A percentile compares a stretch with the other conserved stretches of the same genome.
These are phyloP conservation scores for Pleurotus eryngii DNA, from an alignment of 768 basidiomycete species.

Conservation along the genomic window DNA sequence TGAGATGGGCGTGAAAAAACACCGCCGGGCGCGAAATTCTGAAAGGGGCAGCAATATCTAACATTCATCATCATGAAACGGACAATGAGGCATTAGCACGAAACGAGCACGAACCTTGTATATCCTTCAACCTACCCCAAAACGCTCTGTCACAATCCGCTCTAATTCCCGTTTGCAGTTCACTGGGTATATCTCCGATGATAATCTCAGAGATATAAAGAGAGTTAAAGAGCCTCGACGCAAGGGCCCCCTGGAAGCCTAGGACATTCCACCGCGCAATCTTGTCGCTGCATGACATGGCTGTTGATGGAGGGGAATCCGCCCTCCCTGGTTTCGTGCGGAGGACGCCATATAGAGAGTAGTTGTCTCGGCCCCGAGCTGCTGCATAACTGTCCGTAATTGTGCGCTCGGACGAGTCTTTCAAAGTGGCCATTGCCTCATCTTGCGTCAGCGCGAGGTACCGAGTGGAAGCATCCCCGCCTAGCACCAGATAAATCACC, in stretches of 20 bases:
- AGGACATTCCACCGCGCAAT: slow-evolving; percentile 83
- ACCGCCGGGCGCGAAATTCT: slow-evolving; percentile 47
- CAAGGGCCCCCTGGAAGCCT: slow-evolving; percentile 84
- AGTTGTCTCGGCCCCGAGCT: slow-evolving; percentile 79
- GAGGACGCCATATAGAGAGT: slow-evolving; percentile 67
- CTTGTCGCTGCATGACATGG: slow-evolving; percentile 95
- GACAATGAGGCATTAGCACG: not conserved
- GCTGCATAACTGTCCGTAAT: slow-evolving; percentile 33
- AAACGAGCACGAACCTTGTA: slow-evolving; percentile 35
- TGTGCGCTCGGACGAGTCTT: slow-evolving; percentile 41
- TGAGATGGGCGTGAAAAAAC: slow-evolving; percentile 50
- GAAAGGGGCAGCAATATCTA: slow-evolving; percentile 30
- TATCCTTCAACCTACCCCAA: slow-evolving; percentile 45
- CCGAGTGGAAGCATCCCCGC: slow-evolving; percentile 87
- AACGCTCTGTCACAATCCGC: slow-evolving; percentile 72
- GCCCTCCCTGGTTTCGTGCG: slow-evolving; percentile 94
- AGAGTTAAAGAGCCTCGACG: slow-evolving; percentile 50
- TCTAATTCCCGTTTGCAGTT: slow-evolving; percentile 35
- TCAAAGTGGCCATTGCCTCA: slow-evolving; percentile 65
- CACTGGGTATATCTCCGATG: slow-evolving; percentile 64
- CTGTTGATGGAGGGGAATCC: slow-evolving; percentile 78
- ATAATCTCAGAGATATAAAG: slow-evolving; percentile 65
- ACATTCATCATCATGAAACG: too few relatives aligned
- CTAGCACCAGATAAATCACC: slow-evolving; percentile 33
- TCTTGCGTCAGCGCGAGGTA: slow-evolving; percentile 76